Percentiles rank a stretch among this genome's conserved stretches.
These are phyloP conservation scores for Stylosanthes scabra DNA, from an alignment of 331 rosid species.

Conservation along the genomic window DNA sequence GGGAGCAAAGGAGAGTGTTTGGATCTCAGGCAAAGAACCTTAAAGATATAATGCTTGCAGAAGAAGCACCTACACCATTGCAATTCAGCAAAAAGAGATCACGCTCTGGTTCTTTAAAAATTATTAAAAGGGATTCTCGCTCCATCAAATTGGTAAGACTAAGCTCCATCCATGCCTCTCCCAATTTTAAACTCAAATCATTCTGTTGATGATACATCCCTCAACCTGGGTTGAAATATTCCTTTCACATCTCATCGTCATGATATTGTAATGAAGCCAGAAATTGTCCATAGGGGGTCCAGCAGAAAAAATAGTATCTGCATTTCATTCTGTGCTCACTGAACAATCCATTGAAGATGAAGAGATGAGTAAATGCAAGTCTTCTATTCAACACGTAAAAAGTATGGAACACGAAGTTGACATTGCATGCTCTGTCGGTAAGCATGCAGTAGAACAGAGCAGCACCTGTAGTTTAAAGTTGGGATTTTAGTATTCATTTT, in stretches of 20 bases:
- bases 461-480: constrained; percentile 31
- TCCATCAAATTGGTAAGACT: constrained; percentile 82
- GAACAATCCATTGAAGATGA: constrained; percentile 77
- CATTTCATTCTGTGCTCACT: constrained; percentile 78
- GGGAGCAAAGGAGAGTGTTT: constrained; percentile 93
- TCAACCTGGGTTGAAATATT: constrained; percentile 18
- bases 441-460: constrained; percentile 30
- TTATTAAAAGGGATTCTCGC: constrained; percentile 85
- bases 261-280: constrained; percentile 54
- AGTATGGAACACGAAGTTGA: constrained; percentile 85
- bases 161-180: constrained; percentile 6
- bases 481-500: constrained; percentile 47
- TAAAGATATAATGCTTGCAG: constrained; percentile 82
- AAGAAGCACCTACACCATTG: constrained; percentile 74
- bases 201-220: constrained; percentile 20
- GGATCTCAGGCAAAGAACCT: constrained; percentile 77
- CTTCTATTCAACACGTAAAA: constrained; percentile 71
- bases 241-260: constrained; percentile 35
- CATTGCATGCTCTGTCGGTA: constrained; percentile 68
- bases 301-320: constrained; percentile 89
- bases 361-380: constrained; percentile 86
- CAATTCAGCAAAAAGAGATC: constrained; percentile 77
- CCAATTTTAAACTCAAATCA: neutral
- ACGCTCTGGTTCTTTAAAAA: constrained; percentile 78
- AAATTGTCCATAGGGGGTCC: constrained; percentile 85